phyloP scores from a whole-genome alignment of 257 asterid genomes.

The Craterostigma plantagineum region DNA sequence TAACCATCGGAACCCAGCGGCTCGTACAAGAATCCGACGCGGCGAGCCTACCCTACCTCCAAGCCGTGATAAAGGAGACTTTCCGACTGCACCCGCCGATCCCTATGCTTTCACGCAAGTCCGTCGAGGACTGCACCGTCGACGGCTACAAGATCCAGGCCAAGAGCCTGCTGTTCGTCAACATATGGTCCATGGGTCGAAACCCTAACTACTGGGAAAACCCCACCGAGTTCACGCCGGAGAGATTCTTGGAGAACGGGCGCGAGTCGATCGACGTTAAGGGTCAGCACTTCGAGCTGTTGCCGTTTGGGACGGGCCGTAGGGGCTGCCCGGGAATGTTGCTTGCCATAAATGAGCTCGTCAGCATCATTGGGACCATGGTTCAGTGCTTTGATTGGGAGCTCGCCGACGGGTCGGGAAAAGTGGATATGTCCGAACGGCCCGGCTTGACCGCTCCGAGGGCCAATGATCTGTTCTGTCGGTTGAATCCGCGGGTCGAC shows the following conservation, averaged over 20 bases:
- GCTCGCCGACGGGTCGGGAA: conserved; percentile 11
- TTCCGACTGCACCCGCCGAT: conserved; percentile 48
- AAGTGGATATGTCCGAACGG: conserved; percentile 32
- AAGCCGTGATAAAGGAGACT: conserved; percentile 37
- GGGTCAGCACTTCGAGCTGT: conserved; percentile 38
- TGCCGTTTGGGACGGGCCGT: conserved; percentile 52
- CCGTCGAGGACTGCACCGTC: conserved; percentile 19
- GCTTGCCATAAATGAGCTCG: conserved; percentile 24
- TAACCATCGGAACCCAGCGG: conserved; percentile 18
- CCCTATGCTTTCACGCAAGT: conserved; percentile 31
- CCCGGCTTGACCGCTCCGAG: conserved; percentile 48
- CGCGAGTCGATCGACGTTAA: conserved; percentile 16
- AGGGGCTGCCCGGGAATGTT: conserved; percentile 54
- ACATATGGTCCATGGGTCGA: conserved; percentile 45
- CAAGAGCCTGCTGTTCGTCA: conserved; percentile 24
- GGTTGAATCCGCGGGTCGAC: conserved; percentile 15
- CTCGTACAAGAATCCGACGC: conserved; percentile 26
- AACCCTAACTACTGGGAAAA: conserved; percentile 31
- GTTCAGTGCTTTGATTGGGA: conserved; percentile 36
- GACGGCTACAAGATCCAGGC: conserved; percentile 17
- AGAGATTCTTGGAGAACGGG: conserved; percentile 21
- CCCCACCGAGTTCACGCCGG: conserved; percentile 32
- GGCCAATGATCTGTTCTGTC: conserved; percentile 24
- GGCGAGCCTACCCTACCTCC: conserved; percentile 34
- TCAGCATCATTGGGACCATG: conserved; percentile 22